A percentile compares a stretch with the other conserved stretches of the same genome.
Evolutionary conservation across 331 rosid species (phyloP).

Genomic region (Phaseolus coccineus): DNA sequence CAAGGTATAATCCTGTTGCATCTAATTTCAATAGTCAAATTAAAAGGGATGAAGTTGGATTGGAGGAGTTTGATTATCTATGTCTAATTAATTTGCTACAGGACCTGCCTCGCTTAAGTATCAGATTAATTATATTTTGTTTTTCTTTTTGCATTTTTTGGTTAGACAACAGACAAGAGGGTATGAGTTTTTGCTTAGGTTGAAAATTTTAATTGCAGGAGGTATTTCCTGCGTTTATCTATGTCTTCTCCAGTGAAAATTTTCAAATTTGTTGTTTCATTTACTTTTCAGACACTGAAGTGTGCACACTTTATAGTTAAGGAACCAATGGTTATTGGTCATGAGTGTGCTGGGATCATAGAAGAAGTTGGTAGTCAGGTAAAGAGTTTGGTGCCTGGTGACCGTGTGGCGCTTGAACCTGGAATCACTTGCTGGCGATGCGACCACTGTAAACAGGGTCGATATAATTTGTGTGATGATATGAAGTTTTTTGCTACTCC

Average conservation of each 20-base stretch:
- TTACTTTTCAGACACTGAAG: slow-evolving; percentile 68
- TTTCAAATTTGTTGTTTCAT: slow-evolving; percentile 29
- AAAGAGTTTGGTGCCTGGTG: slow-evolving; percentile 65
- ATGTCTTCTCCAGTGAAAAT: not conserved
- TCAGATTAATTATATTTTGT: not conserved
- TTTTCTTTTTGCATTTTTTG: not conserved
- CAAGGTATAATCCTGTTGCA: not conserved
- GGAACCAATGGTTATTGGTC: slow-evolving; percentile 99
- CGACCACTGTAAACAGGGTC: slow-evolving; percentile 76
- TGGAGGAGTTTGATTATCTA: slow-evolving; percentile 25
- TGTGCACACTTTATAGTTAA: slow-evolving; percentile 77
- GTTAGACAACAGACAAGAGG: not conserved
- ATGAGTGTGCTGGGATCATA: slow-evolving; percentile 95
- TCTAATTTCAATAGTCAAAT: not conserved
- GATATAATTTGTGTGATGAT: slow-evolving; percentile 86
- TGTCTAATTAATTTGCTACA: not conserved
- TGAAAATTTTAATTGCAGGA: slow-evolving; percentile 22
- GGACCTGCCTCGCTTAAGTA: not conserved
- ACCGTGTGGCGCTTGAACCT: slow-evolving; percentile 90
- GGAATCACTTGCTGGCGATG: slow-evolving; percentile 94
- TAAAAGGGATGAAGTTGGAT: not conserved
- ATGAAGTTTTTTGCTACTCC: slow-evolving; percentile 96
- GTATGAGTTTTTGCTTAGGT: not conserved
- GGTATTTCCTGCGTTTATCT: slow-evolving; percentile 6
- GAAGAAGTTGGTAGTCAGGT: slow-evolving; percentile 86